Conservation (phyloP, 306 rosid genomes). For the Castanea mollissima region DNA sequence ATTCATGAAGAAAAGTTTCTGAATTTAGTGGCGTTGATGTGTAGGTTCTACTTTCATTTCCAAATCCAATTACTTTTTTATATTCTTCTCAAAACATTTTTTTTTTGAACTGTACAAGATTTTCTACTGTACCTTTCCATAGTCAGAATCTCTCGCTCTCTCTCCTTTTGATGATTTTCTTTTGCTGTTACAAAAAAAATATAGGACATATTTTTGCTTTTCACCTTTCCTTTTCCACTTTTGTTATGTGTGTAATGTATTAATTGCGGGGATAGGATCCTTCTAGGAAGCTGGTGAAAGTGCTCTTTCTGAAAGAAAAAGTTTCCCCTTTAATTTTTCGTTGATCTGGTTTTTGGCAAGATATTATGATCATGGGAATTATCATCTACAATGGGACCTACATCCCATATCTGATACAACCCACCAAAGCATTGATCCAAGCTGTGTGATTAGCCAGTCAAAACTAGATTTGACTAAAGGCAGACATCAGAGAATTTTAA, state of each 20-base stretch:
- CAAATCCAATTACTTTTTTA: neutral
- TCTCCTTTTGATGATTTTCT: neutral
- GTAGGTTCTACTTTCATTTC: neutral
- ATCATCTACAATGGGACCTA: constrained; percentile 25
- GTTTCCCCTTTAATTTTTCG: constrained; percentile 35
- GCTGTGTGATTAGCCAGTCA: constrained; percentile 21
- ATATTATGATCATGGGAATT: constrained; percentile 31
- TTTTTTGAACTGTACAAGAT: neutral
- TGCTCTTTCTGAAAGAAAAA: constrained; percentile 49
- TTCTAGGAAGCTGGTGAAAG: constrained; percentile 69
- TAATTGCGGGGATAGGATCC: constrained; percentile 53
- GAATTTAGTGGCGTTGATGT: neutral
- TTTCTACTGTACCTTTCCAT: neutral
- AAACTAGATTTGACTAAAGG: constrained; percentile 25
- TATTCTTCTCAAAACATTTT: neutral
- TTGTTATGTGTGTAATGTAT: constrained; percentile 14
- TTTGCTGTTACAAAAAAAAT: neutral
- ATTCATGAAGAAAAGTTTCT: no score
- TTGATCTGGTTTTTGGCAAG: constrained; percentile 32
- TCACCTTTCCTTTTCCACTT: constrained; percentile 23
- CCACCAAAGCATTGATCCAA: constrained; percentile 34
- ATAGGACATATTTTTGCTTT: constrained; percentile 9
- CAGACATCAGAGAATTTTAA: constrained; percentile 6
- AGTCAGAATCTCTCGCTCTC: neutral
- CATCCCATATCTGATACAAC: constrained; percentile 12